Evolutionary conservation across 192 early-diverging fungal species (phyloP).

Genomic region (Coemansia sp.): DNA sequence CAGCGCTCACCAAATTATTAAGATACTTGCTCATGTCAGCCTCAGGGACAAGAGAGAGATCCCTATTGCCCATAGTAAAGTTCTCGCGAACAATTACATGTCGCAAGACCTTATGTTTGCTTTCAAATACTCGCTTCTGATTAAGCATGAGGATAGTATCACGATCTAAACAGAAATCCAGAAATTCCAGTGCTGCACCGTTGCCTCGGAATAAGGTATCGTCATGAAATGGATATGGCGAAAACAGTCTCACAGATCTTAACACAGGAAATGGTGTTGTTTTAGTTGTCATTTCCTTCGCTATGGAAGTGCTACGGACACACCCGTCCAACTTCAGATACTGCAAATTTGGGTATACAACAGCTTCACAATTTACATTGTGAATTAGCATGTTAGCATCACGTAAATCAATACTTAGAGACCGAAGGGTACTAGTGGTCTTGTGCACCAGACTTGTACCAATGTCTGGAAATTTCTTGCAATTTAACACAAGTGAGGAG

Average conservation of each 20-base stretch:
- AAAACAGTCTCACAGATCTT: neutral
- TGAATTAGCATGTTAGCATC: neutral
- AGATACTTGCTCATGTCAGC: neutral
- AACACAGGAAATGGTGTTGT: constrained; percentile 2
- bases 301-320: neutral
- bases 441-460: neutral
- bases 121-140: neutral
- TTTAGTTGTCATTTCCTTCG: neutral
- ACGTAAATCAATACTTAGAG: neutral
- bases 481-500: neutral
- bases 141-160: neutral
- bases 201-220: constrained; percentile 11
- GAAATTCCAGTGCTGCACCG: neutral
- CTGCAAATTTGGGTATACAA: constrained; percentile 4
- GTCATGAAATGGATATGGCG: constrained; percentile 8
- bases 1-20: neutral
- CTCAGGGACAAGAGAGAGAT: neutral
- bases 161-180: neutral
- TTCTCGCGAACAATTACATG: neutral
- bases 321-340: neutral
- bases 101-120: neutral
- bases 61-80: too few relatives aligned
- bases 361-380: neutral
- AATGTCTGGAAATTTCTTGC: neutral
- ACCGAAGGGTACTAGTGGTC: neutral